Evolutionary conservation across 2,329 filamentous ascomycete species (phyloP).

Genomic region (Lasiodiplodia theobromae): DNA sequence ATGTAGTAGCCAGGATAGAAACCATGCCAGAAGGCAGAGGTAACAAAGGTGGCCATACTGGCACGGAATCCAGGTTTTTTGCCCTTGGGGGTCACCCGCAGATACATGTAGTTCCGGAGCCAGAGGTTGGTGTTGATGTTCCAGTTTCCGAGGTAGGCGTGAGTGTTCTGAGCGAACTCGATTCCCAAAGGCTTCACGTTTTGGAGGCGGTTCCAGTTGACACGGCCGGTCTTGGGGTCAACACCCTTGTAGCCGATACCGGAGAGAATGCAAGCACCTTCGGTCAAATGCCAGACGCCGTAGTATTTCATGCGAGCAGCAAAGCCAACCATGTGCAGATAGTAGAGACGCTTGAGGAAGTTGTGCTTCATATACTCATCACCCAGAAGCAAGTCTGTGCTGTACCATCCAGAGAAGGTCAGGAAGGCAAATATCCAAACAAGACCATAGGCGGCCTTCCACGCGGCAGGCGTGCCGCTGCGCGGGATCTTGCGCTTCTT

Average conservation of each 20-base stretch:
- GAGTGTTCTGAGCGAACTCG: slow-evolving; percentile 91
- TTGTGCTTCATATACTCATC: slow-evolving; percentile 71
- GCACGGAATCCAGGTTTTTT: slow-evolving; percentile 97
- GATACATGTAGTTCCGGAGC: slow-evolving; percentile 94
- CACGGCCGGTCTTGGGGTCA: slow-evolving; percentile 81
- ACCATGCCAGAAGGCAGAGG: slow-evolving; percentile 96
- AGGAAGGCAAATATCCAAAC: slow-evolving; percentile 83
- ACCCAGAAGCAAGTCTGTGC: slow-evolving; percentile 67
- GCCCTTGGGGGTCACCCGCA: slow-evolving; percentile 91
- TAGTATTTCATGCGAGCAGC: slow-evolving; percentile 92
- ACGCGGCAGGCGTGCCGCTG: slow-evolving; percentile 82
- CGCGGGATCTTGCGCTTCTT: slow-evolving; percentile 93
- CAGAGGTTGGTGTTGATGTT: slow-evolving; percentile 99
- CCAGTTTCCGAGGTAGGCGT: slow-evolving; percentile 89
- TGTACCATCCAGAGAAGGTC: slow-evolving; percentile 72
- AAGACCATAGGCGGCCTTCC: slow-evolving; percentile 76
- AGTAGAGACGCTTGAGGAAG: slow-evolving; percentile 76
- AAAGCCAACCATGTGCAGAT: slow-evolving; percentile 83
- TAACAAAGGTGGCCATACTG: slow-evolving; percentile 90
- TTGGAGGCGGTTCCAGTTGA: slow-evolving; percentile 87
- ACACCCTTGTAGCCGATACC: slow-evolving; percentile 95
- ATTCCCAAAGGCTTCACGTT: slow-evolving; percentile 89
- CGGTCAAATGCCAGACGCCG: slow-evolving; percentile 90
- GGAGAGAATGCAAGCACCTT: slow-evolving; percentile 91
- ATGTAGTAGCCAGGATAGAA: slow-evolving; percentile 98